Base-by-base conservation (phyloP, 2,329 filamentous ascomycete genomes). In the Cercospora zeina region DNA sequence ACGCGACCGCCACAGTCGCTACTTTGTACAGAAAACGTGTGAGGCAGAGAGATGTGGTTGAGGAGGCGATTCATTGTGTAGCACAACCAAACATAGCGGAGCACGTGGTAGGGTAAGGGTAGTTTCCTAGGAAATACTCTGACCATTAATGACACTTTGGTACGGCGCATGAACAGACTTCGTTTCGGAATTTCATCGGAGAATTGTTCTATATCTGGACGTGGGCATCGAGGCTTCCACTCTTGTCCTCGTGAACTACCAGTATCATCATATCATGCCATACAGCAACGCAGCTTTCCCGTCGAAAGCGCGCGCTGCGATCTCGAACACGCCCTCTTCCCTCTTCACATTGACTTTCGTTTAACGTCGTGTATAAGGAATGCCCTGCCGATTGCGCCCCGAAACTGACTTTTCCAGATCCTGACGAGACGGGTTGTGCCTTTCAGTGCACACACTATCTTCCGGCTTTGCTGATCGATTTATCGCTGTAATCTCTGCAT, bases 1-100 rank as follows among this genome's bases (percentile, higher is more conserved):
- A 45, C 24, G 27, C 39, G 19, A 50, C n/a, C 16, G 47, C 47
- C 24, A 51, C 47, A 31, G 47, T 51, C 47, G 47, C 47, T 51
- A 30, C 47, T 51, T 51, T 51, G 47, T 51, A 51, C 47, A 51
- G 47, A 31, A 51, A 51, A 51, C 36, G 27, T 19, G 47, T 31
- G 47, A 3, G 27, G 30, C 24, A 14, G 27, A 13, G 36, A 39
- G 11, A 27, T 27, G 24, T 27, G 24, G 24, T 27, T 3, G 39
- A 45, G 39, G 39, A 13, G 39, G 39, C 19, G 39, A 45, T 24
- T 24, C 3, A 27, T 6, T 27, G 39, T 45, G 39, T 45, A 45
- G 39, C 39, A 45, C 39, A 45, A 19, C 21, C 39, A 45, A 16
- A 16, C 39, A 45, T 45, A 45, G 39, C 39, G 39, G 39, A 45